Conservation (phyloP, 2,329 filamentous ascomycete species). For the Aspergillus costaricaensis region DNA sequence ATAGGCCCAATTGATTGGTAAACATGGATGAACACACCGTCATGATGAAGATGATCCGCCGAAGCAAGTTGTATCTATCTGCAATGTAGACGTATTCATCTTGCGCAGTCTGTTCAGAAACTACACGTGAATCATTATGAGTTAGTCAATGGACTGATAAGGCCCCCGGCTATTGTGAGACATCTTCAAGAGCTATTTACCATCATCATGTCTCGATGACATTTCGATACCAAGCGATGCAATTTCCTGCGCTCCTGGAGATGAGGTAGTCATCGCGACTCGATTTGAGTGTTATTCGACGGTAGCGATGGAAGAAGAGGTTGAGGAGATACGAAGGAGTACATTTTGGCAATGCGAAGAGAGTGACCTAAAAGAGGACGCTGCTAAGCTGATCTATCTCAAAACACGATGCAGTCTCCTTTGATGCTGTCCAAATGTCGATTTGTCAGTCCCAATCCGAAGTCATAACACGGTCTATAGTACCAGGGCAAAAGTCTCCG, state of each 20-base stretch:
- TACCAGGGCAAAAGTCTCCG: not conserved
- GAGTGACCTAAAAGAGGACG: not conserved
- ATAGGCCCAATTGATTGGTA: not conserved
- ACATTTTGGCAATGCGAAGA: not conserved
- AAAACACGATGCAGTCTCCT: not conserved
- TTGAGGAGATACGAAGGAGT: not conserved
- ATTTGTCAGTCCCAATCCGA: conserved; percentile 3
- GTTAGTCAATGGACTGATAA: not conserved
- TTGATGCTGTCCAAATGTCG: not conserved
- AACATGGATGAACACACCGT: not conserved
- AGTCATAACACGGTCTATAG: not conserved
- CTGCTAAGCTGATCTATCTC: not conserved
- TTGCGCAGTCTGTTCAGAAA: not conserved
- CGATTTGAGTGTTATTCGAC: not conserved
- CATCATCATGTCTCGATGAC: not conserved
- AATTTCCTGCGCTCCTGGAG: not conserved
- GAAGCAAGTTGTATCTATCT: not conserved
- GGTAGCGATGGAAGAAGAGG: not conserved
- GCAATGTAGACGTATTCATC: conserved; percentile 15
- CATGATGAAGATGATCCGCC: conserved; percentile 7
- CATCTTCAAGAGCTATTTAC: not conserved
- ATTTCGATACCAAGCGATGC: not conserved
- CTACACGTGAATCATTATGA: not conserved
- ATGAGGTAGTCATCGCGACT: not conserved
- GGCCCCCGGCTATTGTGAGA: not conserved